Conservation (phyloP, 2,329 filamentous ascomycete genomes). For the Epichloe glyceriae region DNA sequence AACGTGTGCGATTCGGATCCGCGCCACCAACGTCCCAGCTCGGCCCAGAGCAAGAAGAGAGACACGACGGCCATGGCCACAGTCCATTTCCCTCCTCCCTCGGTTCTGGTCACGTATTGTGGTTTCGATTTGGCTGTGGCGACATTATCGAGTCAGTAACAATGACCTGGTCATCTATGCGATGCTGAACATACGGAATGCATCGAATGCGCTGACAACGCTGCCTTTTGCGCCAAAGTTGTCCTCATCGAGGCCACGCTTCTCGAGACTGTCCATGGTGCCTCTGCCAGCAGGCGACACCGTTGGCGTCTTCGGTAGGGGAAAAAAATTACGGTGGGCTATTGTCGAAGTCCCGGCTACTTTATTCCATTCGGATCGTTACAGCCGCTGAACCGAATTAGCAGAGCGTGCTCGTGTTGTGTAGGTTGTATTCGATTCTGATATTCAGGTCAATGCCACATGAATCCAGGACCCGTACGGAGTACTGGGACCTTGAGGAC, state of each 20-base stretch:
- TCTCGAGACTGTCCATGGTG: constrained; percentile 67
- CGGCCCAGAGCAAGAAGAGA: constrained; percentile 60
- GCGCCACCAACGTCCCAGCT: constrained; percentile 70
- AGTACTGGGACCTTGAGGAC: constrained; percentile 1
- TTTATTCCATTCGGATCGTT: neutral
- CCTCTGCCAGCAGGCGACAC: neutral
- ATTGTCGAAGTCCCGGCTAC: neutral
- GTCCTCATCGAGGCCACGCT: constrained; percentile 57
- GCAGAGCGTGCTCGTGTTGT: neutral
- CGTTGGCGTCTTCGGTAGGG: neutral
- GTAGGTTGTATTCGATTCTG: too few species aligned
- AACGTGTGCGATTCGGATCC: constrained; percentile 82
- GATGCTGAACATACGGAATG: constrained; percentile 61
- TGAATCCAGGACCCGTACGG: neutral
- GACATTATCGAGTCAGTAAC: neutral
- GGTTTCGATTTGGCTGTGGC: constrained; percentile 84
- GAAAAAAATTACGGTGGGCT: neutral
- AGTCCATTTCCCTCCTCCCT: constrained; percentile 88
- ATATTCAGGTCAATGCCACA: neutral
- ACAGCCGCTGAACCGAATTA: neutral
- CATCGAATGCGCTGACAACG: constrained; percentile 82
- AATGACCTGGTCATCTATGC: neutral
- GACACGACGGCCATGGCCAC: constrained; percentile 67
- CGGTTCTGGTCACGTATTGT: constrained; percentile 74
- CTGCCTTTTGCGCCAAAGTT: constrained; percentile 61